Evolutionary conservation across 202 grass and related monocot genomes (phyloP).

Genomic region (Setaria viridis): DNA sequence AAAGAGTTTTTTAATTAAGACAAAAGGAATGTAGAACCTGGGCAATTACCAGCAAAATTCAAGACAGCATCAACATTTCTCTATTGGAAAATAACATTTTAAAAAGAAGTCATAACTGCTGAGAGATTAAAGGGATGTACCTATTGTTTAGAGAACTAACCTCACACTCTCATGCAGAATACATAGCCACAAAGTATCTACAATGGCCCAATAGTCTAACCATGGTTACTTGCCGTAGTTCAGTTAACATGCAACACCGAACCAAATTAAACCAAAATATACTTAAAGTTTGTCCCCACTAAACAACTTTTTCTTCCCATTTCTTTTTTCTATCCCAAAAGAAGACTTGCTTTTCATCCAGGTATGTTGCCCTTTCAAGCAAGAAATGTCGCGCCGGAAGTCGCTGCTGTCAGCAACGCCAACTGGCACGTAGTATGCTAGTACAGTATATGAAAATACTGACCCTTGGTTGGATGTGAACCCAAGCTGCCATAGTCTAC

Average conservation of each 20-base stretch:
- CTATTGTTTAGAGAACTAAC: background rate
- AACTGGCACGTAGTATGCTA: constrained; percentile 21
- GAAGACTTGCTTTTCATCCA: background rate
- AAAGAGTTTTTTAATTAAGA: too few species aligned
- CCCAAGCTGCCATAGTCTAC: background rate
- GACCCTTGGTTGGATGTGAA: constrained; percentile 36
- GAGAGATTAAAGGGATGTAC: background rate
- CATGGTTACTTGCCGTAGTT: background rate
- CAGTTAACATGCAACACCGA: background rate
- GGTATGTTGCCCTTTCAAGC: constrained; percentile 14
- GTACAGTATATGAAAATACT: background rate
- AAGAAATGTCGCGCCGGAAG: constrained; percentile 9
- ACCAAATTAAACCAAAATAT: background rate
- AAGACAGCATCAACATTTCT: background rate
- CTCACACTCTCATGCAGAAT: background rate
- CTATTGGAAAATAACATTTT: background rate
- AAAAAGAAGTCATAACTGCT: background rate
- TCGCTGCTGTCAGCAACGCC: background rate
- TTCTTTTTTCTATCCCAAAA: background rate
- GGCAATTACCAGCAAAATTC: background rate
- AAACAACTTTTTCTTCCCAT: background rate
- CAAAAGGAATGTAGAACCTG: too few species aligned
- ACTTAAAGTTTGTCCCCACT: background rate
- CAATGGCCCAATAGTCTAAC: background rate
- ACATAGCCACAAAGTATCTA: constrained; percentile 16